A percentile compares a stretch with the other conserved stretches of the same genome.
Evolutionary conservation across 768 basidiomycete species (phyloP).

Genomic region (Tulasnella sp.): DNA sequence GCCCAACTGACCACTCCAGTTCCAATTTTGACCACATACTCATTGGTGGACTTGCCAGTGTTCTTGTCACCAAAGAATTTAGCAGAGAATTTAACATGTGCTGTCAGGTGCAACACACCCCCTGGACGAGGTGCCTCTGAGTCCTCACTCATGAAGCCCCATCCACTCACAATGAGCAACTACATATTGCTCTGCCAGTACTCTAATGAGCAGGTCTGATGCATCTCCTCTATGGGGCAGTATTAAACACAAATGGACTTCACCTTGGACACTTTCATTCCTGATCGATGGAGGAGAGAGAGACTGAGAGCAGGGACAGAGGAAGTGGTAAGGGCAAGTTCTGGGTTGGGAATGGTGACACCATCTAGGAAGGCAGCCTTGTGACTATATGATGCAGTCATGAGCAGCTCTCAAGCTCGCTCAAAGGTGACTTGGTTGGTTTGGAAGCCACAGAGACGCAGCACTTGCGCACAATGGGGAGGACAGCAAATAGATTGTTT

Average conservation of each 20-base stretch:
- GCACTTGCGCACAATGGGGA: neutral
- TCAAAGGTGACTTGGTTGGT: no score
- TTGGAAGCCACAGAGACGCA: no score
- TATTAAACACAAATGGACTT: no score
- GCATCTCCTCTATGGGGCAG: no score
- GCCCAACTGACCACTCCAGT: conserved; percentile 26
- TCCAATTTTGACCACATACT: conserved; percentile 26
- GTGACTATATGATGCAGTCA: neutral
- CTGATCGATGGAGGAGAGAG: neutral
- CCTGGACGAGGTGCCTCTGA: no score
- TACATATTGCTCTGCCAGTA: no score
- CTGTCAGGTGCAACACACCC: no score
- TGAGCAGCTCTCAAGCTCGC: neutral
- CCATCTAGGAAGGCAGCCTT: neutral
- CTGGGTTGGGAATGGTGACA: neutral
- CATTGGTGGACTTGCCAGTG: conserved; percentile 26
- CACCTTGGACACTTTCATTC: no score
- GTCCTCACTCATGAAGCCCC: no score
- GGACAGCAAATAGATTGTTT: neutral
- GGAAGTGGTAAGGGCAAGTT: neutral
- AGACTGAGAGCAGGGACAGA: neutral
- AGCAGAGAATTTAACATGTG: no score
- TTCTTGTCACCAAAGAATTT: neutral
- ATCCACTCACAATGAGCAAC: no score
- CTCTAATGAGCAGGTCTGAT: no score